Evolutionary conservation across 768 basidiomycete genomes (phyloP), one percentile per base, ranked within the genome.

Genomic region (Boletus eberwhitei): DNA sequence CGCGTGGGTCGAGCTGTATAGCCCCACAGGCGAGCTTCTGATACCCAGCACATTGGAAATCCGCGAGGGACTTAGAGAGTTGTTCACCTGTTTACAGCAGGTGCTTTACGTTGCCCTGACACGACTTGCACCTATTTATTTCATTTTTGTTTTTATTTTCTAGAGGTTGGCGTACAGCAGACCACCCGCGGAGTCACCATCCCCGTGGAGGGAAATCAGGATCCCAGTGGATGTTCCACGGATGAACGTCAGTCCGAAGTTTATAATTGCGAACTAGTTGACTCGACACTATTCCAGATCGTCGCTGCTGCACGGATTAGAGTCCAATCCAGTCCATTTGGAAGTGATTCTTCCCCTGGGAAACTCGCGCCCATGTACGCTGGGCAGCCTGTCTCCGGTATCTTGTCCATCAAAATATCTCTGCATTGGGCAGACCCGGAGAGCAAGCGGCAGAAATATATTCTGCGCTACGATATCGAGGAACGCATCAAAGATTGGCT

Each of bases 221-320:
- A 90, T 95, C 44, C 91, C 92, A 24, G 87, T 95, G 6, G 93
- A 95, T 63, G 79, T 95, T 31, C 93, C 93, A 61, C 75, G 75
- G 53, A 86, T 91, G 79, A 84, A 86, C 64, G 93, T 91, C 54
- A 72, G 87, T 72, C 37, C 8, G 43, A 16, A 8, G 43, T 41
- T 32, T 34, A 22, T 37, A 13, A 39, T 22, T 36, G 48, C 37
- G 37, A 45, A 39, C 17, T 16, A 38, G 52, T 29, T 54, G 24
- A 41, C 48, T 47, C n/a, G 51, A 58, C 21, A 42, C 43, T 39
- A 58, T 53, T 54, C 52, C 39, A 91, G 90, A 85, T 92, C 47
- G 76, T 87, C 38, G 85, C 86, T 17, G 80, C 84, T 29, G 81
- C 80, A 7, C 72, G 74, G 38, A 73, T 90, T 43, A 71, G 68